Evolutionary conservation across 306 rosid genomes (phyloP).

Genomic region (Begonia masoniana): DNA sequence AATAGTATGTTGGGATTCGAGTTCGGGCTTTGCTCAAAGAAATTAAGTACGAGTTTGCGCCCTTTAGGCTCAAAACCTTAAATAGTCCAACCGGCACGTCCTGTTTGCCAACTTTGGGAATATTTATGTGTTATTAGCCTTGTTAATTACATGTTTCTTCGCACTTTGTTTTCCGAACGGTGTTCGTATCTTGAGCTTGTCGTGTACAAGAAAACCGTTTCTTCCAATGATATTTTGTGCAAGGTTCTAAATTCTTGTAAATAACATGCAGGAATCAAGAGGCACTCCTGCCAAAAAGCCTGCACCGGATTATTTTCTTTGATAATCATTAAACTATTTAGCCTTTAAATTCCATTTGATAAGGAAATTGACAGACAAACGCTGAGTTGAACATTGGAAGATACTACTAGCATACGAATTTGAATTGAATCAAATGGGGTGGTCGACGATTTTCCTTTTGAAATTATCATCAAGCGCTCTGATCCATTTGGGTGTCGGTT

Average conservation of each 20-base stretch:
- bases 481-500: slow-evolving; percentile 14
- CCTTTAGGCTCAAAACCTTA: too few relatives aligned
- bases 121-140: too few relatives aligned
- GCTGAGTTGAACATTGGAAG: slow-evolving; percentile 12
- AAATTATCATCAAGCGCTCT: slow-evolving; percentile 17
- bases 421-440: slow-evolving; percentile 1
- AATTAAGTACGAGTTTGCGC: too few relatives aligned
- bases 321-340: slow-evolving; percentile 10
- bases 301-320: slow-evolving; percentile 90
- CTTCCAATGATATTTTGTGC: too few relatives aligned
- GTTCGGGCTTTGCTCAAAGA: too few relatives aligned
- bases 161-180: too few relatives aligned
- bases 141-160: too few relatives aligned
- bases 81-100: too few relatives aligned
- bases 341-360: slow-evolving; percentile 10
- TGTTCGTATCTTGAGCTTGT: too few relatives aligned
- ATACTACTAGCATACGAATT: slow-evolving; percentile 8
- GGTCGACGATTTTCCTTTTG: neutral
- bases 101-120: too few relatives aligned
- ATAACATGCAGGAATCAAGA: slow-evolving; percentile 67
- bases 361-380: slow-evolving; percentile 10
- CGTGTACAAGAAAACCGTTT: too few relatives aligned
- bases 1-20: too few relatives aligned
- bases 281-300: slow-evolving; percentile 83
- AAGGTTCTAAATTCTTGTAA: neutral